Conservation (phyloP, 192 early-diverging fungal species). For the Entomortierella beljakovae region DNA sequence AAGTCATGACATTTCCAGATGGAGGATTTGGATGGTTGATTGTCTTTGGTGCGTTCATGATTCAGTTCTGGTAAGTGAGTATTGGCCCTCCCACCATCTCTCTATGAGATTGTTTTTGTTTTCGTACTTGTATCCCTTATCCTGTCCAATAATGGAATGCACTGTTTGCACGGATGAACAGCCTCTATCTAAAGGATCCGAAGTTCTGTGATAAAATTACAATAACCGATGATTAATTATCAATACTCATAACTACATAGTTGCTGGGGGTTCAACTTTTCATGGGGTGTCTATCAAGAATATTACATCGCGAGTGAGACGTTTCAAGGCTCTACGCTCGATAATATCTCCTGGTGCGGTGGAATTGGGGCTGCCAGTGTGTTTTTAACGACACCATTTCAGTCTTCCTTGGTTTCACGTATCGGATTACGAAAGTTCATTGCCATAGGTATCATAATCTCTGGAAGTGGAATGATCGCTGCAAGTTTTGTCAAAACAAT, state of each 20-base stretch:
- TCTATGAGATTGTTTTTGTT: background rate
- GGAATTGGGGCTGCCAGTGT: constrained; percentile 27
- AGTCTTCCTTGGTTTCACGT: constrained; percentile 13
- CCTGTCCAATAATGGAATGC: no score
- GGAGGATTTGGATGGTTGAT: constrained; percentile 58
- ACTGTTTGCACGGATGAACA: no score
- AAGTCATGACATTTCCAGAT: constrained; percentile 18
- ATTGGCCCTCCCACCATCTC: no score
- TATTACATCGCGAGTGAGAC: constrained; percentile 25
- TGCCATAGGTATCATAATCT: constrained; percentile 19
- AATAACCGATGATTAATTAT: background rate
- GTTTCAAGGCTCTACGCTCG: constrained; percentile 18
- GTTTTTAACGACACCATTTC: constrained; percentile 38
- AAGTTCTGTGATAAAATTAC: no score
- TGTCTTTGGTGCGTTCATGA: constrained; percentile 55
- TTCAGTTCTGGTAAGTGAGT: constrained; percentile 51
- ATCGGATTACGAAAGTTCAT: constrained; percentile 22
- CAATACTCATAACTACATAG: background rate
- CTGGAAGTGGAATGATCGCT: constrained; percentile 60
- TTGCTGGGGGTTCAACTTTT: constrained; percentile 39
- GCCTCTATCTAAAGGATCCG: no score
- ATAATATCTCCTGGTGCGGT: constrained; percentile 34
- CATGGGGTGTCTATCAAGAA: constrained; percentile 44
- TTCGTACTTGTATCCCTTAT: background rate
- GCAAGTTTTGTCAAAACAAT: constrained; percentile 71